Base-by-base conservation (phyloP, 1,284 basidiomycete species). In the Ceratorhiza oryzae-sativae region DNA sequence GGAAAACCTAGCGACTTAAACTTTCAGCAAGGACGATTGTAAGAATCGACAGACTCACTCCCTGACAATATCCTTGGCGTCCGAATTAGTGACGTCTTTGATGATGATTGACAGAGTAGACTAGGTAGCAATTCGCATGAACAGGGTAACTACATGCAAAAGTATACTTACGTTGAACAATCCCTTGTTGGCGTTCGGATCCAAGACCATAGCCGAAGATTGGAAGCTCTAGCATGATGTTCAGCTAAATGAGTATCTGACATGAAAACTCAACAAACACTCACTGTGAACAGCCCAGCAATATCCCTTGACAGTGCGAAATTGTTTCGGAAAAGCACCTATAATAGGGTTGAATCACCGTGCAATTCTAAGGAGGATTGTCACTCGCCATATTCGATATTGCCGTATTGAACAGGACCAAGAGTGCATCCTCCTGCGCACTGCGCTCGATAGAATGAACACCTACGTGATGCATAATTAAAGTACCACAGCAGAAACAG, bases 351-450 rank as follows among this genome's bases (percentile, higher is more conserved):
- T 13, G 34, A 48, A 34, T 18, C 10, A 25, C n/a, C n/a, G n/a
- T 30, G 36, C 51, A 27, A 10, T 25, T 18, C 18, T 15, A 5
- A 41, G 36, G 3, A 12, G 27, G 12, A 27, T 13, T 18, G 41
- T n/a, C n/a, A 45, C 42, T 32, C n/a, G 73, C 74, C n/a, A 89
- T 76, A 75, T 89, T 89, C 0, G 88, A 89, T 27, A 89, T 82
- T 0, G 88, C 88, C 0, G 86, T 86, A 75, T 88, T 89, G 78
- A 89, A 88, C 1, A 89, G 76, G 0, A 89, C 87, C 1, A 89
- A 82, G 0, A 89, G 78, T 0, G 85, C 86, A 65, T 89, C 88
- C 75, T 89, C 87, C 77, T 89, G 88, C 8, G 85, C 84, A 0
- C 86, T 87, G 0, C 86, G 80, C 75, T 89, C 88, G 34, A 88